Evolutionary conservation across 2,329 filamentous ascomycete species (phyloP), one percentile per base, ranked within the genome.

Genomic region (Fusarium coffeatum): DNA sequence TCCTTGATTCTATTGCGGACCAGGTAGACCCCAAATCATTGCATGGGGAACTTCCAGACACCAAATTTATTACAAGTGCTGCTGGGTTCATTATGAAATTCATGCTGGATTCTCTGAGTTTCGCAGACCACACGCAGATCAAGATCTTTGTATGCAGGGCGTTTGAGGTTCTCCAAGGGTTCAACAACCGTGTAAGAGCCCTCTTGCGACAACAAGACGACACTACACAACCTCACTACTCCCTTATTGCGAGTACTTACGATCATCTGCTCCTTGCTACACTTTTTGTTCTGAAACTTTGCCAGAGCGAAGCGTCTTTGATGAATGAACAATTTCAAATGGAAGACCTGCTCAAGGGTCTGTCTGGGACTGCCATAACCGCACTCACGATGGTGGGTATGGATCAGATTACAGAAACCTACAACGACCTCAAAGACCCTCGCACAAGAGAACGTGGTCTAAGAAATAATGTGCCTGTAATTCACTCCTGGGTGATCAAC

Each of bases 1-100:
- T 89, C n/a, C 80, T 89, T 61, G 89, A 91, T 75, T 88, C 84
- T 76, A 78, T 90, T 32, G 75, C 80, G 13, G 87, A 89, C 34
- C 80, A 85, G 47, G 60, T 81, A n/a, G 76, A 78, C 61, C 60
- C 49, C 12, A 20, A 23, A 20, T 32, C 46, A 3, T 45, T 25
- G 18, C 48, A 54, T 13, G 41, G 51, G 8, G 58, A 50, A 25
- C 30, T 47, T 7, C 9, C 55, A 7, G 58, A 69, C 66, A 12
- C 72, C 65, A n/a, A 60, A 57, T 43, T 68, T 43, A 62, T 74
- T 28, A 40, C 75, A 5, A 72, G 78, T 18, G 78, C 79, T 32
- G 80, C 81, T 3, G 76, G 79, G 9, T 88, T 88, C 48, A 71
- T 88, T 6, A 71, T 88, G 16, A 76, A 77, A 22, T 89, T 87